These are phyloP conservation scores for Plectosphaerella sp. DNA, from an alignment of 2,329 filamentous ascomycete genomes.

Conservation along the genomic window DNA sequence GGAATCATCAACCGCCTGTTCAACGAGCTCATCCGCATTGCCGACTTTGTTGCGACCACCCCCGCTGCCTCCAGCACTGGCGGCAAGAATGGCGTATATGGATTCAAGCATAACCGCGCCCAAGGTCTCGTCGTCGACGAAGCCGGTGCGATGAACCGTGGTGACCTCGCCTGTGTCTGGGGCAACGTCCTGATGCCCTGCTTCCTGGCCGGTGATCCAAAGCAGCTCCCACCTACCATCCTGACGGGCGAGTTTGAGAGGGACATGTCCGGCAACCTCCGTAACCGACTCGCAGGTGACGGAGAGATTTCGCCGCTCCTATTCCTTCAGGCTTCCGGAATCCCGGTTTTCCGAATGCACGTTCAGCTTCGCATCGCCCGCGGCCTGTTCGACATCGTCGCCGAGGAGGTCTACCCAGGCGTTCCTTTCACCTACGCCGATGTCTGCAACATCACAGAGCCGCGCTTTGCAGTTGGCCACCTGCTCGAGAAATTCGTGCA, in stretches of 20 bases:
- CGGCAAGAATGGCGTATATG: not conserved
- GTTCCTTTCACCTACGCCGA: constrained; percentile 8
- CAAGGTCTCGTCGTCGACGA: constrained; percentile 16
- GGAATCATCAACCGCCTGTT: constrained; percentile 11
- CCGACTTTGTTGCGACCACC: constrained; percentile 11
- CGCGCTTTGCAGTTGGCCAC: not conserved
- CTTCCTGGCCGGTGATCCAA: constrained; percentile 14
- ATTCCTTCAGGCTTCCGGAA: constrained; percentile 9
- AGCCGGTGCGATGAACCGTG: constrained; percentile 13
- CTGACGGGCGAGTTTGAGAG: not conserved
- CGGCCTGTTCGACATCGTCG: constrained; percentile 14
- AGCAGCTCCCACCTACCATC: constrained; percentile 10
- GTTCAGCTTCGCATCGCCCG: constrained; percentile 16
- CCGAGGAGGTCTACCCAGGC: constrained; percentile 8
- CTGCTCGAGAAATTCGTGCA: not conserved
- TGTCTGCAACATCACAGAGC: constrained; percentile 1
- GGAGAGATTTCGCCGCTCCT: constrained; percentile 9
- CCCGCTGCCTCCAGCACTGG: not conserved
- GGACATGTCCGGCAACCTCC: not conserved
- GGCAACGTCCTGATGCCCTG: constrained; percentile 16
- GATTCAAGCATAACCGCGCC: constrained; percentile 1
- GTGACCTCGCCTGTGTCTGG: constrained; percentile 16
- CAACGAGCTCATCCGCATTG: constrained; percentile 14
- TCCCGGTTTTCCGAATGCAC: constrained; percentile 11
- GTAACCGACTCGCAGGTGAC: constrained; percentile 7